phyloP scores from a whole-genome alignment of 257 asterid species.

The Fraxinus cuspidata region DNA sequence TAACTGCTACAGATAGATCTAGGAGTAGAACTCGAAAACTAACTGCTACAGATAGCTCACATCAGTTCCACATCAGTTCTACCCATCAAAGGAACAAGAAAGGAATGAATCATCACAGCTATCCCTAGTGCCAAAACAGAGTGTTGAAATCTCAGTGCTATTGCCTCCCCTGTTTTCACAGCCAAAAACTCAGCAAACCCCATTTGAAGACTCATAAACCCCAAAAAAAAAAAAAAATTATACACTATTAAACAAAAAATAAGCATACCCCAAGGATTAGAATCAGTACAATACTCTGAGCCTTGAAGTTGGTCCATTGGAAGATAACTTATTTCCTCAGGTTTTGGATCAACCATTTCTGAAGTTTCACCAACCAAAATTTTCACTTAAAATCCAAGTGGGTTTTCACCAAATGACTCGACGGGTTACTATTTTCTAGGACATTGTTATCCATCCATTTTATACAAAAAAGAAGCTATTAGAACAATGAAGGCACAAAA shows the following conservation, averaged over 20 bases:
- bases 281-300: constrained; percentile 93
- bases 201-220: not conserved
- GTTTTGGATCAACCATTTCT: constrained; percentile 77
- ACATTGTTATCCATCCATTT: not conserved
- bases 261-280: constrained; percentile 93
- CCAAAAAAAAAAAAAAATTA: not conserved
- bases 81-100: constrained; percentile 96
- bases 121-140: constrained; percentile 86
- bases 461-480: not conserved
- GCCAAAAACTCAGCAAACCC: constrained; percentile 22
- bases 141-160: constrained; percentile 91
- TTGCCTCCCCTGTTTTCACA: constrained; percentile 71
- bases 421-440: not conserved
- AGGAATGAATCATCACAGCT: constrained; percentile 94
- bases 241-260: not conserved
- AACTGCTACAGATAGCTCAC: too few relatives aligned
- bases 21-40: not conserved
- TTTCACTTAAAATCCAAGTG: constrained; percentile 27
- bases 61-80: constrained; percentile 83
- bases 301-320: constrained; percentile 99
- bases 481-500: not conserved
- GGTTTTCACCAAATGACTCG: constrained; percentile 31
- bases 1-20: not conserved
- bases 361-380: constrained; percentile 15
- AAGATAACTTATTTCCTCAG: constrained; percentile 91